Evolutionary conservation across 257 asterid species (phyloP), one percentile per base, ranked within the genome.

Genomic region (Jasminum sambac): DNA sequence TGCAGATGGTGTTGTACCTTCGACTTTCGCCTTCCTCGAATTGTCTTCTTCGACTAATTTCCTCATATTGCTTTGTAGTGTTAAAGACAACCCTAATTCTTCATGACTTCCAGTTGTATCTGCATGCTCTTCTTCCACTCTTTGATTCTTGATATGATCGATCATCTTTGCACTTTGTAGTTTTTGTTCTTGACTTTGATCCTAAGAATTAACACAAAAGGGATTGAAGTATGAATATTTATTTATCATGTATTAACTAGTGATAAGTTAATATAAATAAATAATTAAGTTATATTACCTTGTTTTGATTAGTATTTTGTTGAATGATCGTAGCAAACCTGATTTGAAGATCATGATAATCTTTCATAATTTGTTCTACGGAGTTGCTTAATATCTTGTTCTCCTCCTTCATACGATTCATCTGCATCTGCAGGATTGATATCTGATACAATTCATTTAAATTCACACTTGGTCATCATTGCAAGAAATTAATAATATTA

Each of bases 1-100:
- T 16, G 55, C 63, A 74, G 71, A 60, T 50, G 72, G 63, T 38
- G 1, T 37, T 23, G 75, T 71, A 40, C 72, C 84, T 64, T 69
- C 77, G 16, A 38, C 78, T 43, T 66, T 79, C 78, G 76, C 83
- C 44, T 48, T 64, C 25, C 26, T 21, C 0, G 72, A 68, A 2
- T 73, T 71, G 2, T 71, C 84, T 26, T 14, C 73, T 37, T 74
- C 79, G n/a, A n/a, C n/a, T 5, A 14, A 44, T 78, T 74, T 82
- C 40, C 68, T 69, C 9, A 74, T 74, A 57, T 85, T 73, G 59
- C 85, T 84, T 38, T 82, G 83, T 62, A 88, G 70, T 78, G 83
- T 81, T 80, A 93, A 75, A 7, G 98, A 93, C 43, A 93, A 58
- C 85, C 97, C 92, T 81, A 93, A 72, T 64, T 77, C 88, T 36